Percentiles rank a stretch among this genome's conserved stretches.
phyloP scores from a whole-genome alignment of 2,329 filamentous ascomycete genomes.

The Pleurostoma richardsiae region DNA sequence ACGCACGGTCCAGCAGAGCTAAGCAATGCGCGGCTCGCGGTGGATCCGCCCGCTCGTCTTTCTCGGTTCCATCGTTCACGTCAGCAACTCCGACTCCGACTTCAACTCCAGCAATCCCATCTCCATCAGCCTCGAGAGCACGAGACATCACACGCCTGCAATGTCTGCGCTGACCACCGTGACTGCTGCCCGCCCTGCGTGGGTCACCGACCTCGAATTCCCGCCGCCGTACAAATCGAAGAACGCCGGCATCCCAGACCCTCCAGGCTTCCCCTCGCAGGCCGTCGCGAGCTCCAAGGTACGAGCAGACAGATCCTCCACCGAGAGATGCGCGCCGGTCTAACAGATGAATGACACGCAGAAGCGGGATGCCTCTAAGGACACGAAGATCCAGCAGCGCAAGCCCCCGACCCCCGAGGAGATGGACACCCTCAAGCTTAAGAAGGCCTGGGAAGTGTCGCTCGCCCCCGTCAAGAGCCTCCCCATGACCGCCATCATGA shows the following conservation, averaged over 20 bases:
- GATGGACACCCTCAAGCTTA: conserved; percentile 93
- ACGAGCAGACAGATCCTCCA: conserved; percentile 7
- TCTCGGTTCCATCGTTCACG: too few relatives aligned
- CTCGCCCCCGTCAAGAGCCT: conserved; percentile 89
- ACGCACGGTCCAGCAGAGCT: conserved; percentile 4
- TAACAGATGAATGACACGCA: conserved; percentile 13
- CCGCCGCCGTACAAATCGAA: conserved; percentile 57
- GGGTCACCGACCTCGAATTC: conserved; percentile 76
- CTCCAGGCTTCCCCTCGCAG: conserved; percentile 71
- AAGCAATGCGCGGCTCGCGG: not conserved
- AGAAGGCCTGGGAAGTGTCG: conserved; percentile 98
- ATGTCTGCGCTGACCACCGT: conserved; percentile 18
- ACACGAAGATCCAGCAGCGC: conserved; percentile 45
- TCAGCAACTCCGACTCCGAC: too few relatives aligned
- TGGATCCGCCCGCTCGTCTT: too few relatives aligned
- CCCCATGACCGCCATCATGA: conserved; percentile 98
- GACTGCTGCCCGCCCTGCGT: conserved; percentile 33
- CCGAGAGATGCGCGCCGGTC: conserved; percentile 2
- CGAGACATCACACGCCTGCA: not conserved
- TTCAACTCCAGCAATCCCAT: not conserved
- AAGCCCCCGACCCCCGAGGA: conserved; percentile 72
- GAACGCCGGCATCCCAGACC: conserved; percentile 68
- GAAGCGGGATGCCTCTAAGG: conserved; percentile 44
- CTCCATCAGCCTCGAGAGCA: not conserved
- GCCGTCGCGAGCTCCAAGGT: conserved; percentile 52